Evolutionary conservation across 2,329 filamentous ascomycete species (phyloP), one percentile per base, ranked within the genome.

Genomic region (Davidsoniella virescens): DNA sequence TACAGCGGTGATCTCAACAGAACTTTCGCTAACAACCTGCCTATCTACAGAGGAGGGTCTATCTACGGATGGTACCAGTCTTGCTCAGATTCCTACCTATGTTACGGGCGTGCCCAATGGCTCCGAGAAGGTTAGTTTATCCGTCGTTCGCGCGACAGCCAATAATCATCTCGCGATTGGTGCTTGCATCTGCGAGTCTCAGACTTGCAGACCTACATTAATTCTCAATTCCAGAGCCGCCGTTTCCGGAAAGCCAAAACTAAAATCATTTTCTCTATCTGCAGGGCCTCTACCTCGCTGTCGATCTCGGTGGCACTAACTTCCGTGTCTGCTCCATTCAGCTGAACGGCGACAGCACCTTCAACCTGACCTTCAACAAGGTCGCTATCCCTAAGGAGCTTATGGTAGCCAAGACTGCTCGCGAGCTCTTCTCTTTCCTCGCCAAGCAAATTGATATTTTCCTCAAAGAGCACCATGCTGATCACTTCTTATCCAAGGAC

Each of bases 271-370:
- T 47, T 41, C 39, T 18, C 47, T 16, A 42, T 29, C 26, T 39
- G 45, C 59, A 93, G 87, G 92, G 92, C 44, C 72, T 95, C 38
- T 98, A 95, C 68, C 80, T 98, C 62, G 90, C 92, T 38, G 88
- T 98, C 56, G 92, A 98, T 62, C 76, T 98, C n/a, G 92, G 92
- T 55, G 92, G 92, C 59, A 98, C 92, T 56, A 98, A 98, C 70
- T 94, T 96, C 67, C 84, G 92, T 59, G 92, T 98, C 60, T 98
- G 92, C 70, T 95, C 90, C 41, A 84, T 98, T 60, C 77, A 85
- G 58, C 73, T 98, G 54, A 88, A 94, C 63, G 92, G 92, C 61
- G 87, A 96, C 68, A 88, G 83, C 59, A 95, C 87, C 52, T 96
- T 95, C 71, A 86, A 85, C 65, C 77, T 96, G 59, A 93, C 84